Evolutionary conservation across 106 monocot species (phyloP).

Genomic region (Chionographis japonica): DNA sequence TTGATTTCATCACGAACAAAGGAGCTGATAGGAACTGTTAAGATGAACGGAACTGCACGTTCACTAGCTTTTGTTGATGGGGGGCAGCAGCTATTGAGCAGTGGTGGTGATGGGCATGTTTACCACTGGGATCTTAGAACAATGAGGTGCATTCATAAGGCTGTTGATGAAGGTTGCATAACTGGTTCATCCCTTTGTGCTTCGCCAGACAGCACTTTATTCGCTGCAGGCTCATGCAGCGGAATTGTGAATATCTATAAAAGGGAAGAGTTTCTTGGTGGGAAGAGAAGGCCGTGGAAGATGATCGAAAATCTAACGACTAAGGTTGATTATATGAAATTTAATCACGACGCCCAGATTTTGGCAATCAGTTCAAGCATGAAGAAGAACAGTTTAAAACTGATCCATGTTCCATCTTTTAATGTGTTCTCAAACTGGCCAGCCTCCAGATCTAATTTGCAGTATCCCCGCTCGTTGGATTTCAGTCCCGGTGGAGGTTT

Average conservation of each 20-base stretch:
- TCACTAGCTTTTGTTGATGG: constrained; percentile 66
- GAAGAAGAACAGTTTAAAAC: constrained; percentile 70
- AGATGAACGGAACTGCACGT: constrained; percentile 85
- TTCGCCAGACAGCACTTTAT: constrained; percentile 54
- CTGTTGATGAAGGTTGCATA: constrained; percentile 69
- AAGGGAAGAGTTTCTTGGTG: constrained; percentile 70
- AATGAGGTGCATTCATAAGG: constrained; percentile 77
- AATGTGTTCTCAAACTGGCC: constrained; percentile 90
- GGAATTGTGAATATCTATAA: constrained; percentile 79
- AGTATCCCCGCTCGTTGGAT: constrained; percentile 74
- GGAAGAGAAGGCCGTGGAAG: constrained; percentile 76
- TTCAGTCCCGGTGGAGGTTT: constrained; percentile 88
- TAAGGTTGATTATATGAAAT: constrained; percentile 51
- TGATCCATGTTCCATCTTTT: constrained; percentile 74
- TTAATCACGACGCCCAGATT: constrained; percentile 78
- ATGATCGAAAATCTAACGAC: constrained; percentile 78
- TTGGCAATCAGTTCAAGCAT: constrained; percentile 67
- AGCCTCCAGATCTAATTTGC: constrained; percentile 33
- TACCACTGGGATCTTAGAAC: constrained; percentile 91
- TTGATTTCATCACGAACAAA: constrained; percentile 75
- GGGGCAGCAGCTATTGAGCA: constrained; percentile 60
- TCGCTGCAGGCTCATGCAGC: constrained; percentile 77
- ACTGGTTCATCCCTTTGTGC: constrained; percentile 50
- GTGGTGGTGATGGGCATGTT: constrained; percentile 83
- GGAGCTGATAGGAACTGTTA: constrained; percentile 75